These are phyloP conservation scores for Mucuna pruriens DNA, from an alignment of 306 rosid species.

Conservation along the genomic window DNA sequence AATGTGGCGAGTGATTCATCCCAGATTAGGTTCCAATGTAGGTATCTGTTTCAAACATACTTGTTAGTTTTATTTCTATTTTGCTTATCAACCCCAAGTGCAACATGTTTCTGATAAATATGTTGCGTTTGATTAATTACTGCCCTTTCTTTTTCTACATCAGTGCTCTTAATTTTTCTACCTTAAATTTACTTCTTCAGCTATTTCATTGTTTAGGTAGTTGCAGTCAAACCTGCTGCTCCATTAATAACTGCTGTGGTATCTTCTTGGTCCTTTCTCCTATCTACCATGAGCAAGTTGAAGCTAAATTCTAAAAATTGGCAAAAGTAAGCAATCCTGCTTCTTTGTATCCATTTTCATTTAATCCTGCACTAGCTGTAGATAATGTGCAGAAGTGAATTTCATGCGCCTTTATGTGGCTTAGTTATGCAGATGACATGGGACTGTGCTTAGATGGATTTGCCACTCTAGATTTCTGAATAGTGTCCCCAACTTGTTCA, in stretches of 20 bases:
- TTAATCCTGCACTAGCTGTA: not conserved
- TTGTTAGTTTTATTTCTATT: conserved; percentile 21
- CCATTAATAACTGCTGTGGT: conserved; percentile 66
- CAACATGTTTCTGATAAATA: not conserved
- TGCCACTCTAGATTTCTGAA: not conserved
- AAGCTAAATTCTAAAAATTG: conserved; percentile 77
- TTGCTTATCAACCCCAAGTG: not conserved
- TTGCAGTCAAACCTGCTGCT: conserved; percentile 70
- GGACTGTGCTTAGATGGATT: not conserved
- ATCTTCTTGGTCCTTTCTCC: conserved; percentile 93
- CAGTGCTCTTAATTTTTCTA: not conserved
- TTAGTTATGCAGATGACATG: not conserved
- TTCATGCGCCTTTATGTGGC: conserved; percentile 16
- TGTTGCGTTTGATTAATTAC: not conserved
- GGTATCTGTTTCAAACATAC: conserved; percentile 20
- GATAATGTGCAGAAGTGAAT: not conserved
- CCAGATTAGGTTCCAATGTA: conserved; percentile 81
- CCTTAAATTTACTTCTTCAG: not conserved
- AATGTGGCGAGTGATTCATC: conserved; percentile 95
- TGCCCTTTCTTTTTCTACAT: not conserved
- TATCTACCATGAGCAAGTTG: conserved; percentile 65
- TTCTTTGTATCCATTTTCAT: not conserved
- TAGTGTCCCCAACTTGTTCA: not conserved
- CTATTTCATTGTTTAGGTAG: conserved; percentile 57
- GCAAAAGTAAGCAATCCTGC: conserved; percentile 70